These are phyloP conservation scores for Penicillium cinerascens DNA, from an alignment of 495 filamentous ascomycete species.

Conservation along the genomic window DNA sequence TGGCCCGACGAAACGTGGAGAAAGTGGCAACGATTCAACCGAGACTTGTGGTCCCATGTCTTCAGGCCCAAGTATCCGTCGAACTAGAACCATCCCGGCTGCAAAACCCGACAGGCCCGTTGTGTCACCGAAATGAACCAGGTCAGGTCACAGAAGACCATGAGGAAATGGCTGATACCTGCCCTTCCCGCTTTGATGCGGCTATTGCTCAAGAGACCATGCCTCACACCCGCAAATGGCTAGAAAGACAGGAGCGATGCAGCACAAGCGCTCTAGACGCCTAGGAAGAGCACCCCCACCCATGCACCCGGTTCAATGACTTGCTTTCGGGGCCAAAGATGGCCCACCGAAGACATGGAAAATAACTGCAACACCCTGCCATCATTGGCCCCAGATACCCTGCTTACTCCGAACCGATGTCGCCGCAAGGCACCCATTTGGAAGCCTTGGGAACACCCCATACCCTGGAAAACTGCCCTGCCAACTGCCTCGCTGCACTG, in stretches of 20 bases:
- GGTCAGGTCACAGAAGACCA: neutral
- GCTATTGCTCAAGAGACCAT: conserved; percentile 17
- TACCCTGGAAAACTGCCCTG: conserved; percentile 4
- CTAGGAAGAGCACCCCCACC: conserved; percentile 12
- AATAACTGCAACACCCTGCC: neutral
- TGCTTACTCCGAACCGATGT: conserved; percentile 18
- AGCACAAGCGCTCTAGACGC: conserved; percentile 44
- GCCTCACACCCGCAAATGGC: conserved; percentile 12
- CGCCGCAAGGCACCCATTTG: conserved; percentile 13
- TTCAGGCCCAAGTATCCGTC: conserved; percentile 2
- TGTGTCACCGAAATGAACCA: neutral
- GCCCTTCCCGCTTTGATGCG: conserved; percentile 19
- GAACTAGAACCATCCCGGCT: conserved; percentile 16
- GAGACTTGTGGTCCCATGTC: conserved; percentile 14
- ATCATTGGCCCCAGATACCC: conserved; percentile 23
- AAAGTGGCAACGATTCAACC: conserved; percentile 11
- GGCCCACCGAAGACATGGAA: conserved; percentile 12
- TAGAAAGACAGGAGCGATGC: conserved; percentile 1
- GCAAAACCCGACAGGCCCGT: conserved; percentile 1
- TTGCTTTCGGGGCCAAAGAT: conserved; percentile 17
- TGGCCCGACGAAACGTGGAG: conserved; percentile 26
- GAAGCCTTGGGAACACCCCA: neutral
- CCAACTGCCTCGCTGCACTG: neutral
- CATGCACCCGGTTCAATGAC: conserved; percentile 22
- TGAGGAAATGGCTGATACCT: conserved; percentile 9